These are phyloP conservation scores for Saccharomycopsis fodiens DNA, from an alignment of 805 yeast species.

Conservation along the genomic window DNA sequence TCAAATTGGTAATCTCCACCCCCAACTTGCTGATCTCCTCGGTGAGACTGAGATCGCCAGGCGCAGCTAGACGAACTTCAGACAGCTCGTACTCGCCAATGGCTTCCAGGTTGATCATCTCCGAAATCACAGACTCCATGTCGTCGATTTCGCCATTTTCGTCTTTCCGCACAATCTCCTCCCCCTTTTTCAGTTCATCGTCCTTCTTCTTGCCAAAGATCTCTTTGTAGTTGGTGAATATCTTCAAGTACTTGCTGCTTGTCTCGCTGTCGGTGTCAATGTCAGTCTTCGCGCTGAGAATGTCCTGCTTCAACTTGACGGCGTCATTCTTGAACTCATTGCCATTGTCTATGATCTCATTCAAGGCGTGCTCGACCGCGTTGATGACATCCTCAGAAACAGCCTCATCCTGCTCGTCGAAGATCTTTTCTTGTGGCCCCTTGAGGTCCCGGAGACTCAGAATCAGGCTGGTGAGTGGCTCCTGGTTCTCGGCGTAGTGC, in stretches of 20 bases:
- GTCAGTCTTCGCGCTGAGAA: constrained; percentile 1
- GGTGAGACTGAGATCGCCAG: constrained; percentile 53
- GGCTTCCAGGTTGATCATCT: constrained; percentile 21
- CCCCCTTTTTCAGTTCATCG: constrained; percentile 8
- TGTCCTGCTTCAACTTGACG: constrained; percentile 13
- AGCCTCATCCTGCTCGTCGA: constrained; percentile 16
- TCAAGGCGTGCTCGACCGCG: constrained; percentile 64
- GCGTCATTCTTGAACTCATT: constrained; percentile 18
- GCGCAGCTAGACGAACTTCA: constrained; percentile 50
- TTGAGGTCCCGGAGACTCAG: background rate
- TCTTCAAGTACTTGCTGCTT: background rate
- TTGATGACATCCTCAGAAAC: constrained; percentile 41
- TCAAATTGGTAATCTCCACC: constrained; percentile 48
- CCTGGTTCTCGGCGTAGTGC: constrained; percentile 7
- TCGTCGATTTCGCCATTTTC: constrained; percentile 24
- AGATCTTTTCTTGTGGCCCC: constrained; percentile 8
- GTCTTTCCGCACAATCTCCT: constrained; percentile 25
- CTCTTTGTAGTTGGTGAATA: constrained; percentile 13
- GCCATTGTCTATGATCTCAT: constrained; percentile 41
- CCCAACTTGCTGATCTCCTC: constrained; percentile 59
- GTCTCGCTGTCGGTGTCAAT: background rate
- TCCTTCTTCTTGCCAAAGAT: constrained; percentile 12
- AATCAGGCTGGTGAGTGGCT: constrained; percentile 4
- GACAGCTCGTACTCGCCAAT: constrained; percentile 26
- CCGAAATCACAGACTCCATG: constrained; percentile 20